Evolutionary conservation across 768 basidiomycete genomes (phyloP).

Genomic region (Hypsizygus marmoreus): DNA sequence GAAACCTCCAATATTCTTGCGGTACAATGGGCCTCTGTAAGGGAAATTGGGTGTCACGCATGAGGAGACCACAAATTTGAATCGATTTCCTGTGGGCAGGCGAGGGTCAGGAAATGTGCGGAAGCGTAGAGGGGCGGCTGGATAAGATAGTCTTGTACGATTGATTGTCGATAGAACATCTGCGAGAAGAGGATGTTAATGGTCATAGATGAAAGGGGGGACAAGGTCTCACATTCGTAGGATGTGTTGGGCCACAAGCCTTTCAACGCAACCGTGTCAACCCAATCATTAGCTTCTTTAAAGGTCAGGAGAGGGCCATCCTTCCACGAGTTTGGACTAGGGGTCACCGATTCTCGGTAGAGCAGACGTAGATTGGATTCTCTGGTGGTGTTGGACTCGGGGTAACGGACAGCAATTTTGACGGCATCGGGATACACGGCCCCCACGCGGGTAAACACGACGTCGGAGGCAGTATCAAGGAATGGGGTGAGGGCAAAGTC

Average conservation of each 20-base stretch:
- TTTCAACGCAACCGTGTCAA: constrained; percentile 49
- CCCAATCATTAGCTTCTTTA: constrained; percentile 54
- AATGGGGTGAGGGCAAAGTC: constrained; percentile 62
- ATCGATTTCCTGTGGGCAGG: constrained; percentile 52
- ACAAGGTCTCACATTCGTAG: constrained; percentile 62
- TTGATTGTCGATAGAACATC: constrained; percentile 48
- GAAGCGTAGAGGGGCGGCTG: constrained; percentile 55
- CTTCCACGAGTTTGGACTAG: constrained; percentile 45
- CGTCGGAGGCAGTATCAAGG: constrained; percentile 52
- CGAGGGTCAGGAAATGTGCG: constrained; percentile 75
- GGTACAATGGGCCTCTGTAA: constrained; percentile 55
- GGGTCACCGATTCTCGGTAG: constrained; percentile 42
- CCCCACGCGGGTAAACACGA: constrained; percentile 69
- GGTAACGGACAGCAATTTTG: constrained; percentile 67
- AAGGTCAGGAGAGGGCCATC: constrained; percentile 54
- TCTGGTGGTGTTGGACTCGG: constrained; percentile 36
- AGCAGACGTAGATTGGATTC: constrained; percentile 37
- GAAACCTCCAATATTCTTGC: constrained; percentile 60
- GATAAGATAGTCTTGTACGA: constrained; percentile 50
- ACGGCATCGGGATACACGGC: constrained; percentile 65
- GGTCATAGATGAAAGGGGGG: constrained; percentile 1
- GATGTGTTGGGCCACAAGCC: constrained; percentile 69
- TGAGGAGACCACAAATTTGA: constrained; percentile 69
- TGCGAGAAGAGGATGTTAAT: constrained; percentile 20
- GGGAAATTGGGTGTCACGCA: constrained; percentile 77